Conservation (phyloP, 139 green algal genomes). For the Volvox africanus region DNA sequence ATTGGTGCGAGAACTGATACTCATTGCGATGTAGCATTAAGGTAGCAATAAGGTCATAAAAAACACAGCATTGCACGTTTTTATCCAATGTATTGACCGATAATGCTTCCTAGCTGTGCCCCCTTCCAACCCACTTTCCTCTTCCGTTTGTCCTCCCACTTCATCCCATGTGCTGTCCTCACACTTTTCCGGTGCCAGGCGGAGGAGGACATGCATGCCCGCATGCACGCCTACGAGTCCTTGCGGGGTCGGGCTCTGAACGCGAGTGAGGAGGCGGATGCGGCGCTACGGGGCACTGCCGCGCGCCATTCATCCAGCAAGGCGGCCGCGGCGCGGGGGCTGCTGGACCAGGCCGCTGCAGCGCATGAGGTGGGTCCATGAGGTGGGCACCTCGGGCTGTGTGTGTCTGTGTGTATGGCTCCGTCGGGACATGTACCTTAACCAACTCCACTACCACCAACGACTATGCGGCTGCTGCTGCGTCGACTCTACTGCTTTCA, state of each 20-base stretch:
- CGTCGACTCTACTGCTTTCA: slow-evolving; percentile 5
- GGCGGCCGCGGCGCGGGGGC: slow-evolving; percentile 39
- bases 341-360: slow-evolving; percentile 60
- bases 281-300: background rate
- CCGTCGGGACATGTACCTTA: no score
- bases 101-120: no score
- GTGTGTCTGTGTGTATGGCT: no score
- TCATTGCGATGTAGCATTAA: no score
- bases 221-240: background rate
- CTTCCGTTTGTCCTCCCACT: no score
- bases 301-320: background rate
- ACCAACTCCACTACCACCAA: no score
- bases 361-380: slow-evolving; percentile 61
- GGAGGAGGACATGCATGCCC: slow-evolving; percentile 42
- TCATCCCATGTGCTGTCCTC: background rate
- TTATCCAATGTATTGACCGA: no score
- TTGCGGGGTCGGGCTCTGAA: slow-evolving; percentile 15
- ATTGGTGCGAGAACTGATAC: slow-evolving; percentile 8
- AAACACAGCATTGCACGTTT: no score
- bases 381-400: background rate
- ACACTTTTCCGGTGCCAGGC: background rate
- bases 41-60: no score
- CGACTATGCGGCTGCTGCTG: background rate
- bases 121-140: no score
- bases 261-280: slow-evolving; percentile 21